Evolutionary conservation across 768 basidiomycete genomes (phyloP), one percentile per base, ranked within the genome.

Genomic region (Phallus indusiatus): DNA sequence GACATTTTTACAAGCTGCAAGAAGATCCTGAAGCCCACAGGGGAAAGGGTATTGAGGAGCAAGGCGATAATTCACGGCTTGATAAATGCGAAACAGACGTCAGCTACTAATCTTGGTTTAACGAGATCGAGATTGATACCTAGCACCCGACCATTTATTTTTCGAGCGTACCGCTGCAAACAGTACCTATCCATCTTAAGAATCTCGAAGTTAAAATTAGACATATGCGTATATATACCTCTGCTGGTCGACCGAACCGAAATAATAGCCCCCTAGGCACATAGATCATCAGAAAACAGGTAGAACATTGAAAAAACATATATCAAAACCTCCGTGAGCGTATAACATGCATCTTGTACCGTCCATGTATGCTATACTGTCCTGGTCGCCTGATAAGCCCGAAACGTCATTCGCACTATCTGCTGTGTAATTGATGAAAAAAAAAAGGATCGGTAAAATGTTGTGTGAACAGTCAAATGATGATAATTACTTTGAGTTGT

Each of bases 41-140:
- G 95, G 95, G 68, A 96, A 97, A 1, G 95, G 95, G 65, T 95
- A 98, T 71, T 97, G 95, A 0, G 95, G 95, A 14, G 94, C 88
- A n/a, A 53, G 37, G 76, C 78, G 68, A 64, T 81, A 83, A 61
- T 82, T 83, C 78, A 47, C 66, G 84, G 85, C 82, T 65, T 22
- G 36, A 52, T 33, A 1, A 16, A 17, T 50, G 28, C 17, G 14
- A 1, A 18, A 22, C 24, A 57, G 17, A 42, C 47, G 46, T 46
- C n/a, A 20, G 9, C 14, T 1, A 22, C 28, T 14, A 14, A 14
- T 4, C 18, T 14, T 9, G 28, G 5, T 22, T 9, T 14, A 14
- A 51, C 11, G n/a, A 17, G 42, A 2, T 21, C 18, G 11, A 5
- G 28, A 28, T 47, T 42, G 24, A 48, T 10, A 59, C 57, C 57